Evolutionary conservation across 2,329 filamentous ascomycete species (phyloP), one percentile per base, ranked within the genome.

Genomic region (Neofusicoccum sp.): DNA sequence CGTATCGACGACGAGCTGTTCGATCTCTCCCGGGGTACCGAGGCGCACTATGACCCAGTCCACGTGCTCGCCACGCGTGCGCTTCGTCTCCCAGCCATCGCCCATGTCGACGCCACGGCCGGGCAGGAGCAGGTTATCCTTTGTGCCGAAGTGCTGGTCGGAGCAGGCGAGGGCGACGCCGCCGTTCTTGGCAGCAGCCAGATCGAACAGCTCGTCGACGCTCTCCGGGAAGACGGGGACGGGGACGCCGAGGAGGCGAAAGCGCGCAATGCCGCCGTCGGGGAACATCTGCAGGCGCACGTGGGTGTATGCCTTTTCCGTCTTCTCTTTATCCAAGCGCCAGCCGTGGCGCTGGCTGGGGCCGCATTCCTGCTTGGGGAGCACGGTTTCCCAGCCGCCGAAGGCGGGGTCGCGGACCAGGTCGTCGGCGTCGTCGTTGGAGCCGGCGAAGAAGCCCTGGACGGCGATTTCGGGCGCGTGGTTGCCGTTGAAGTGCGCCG

Each of bases 41-140:
- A 95, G 83, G 49, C 85, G 84, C 65, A 95, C 84, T 66, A 93
- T 86, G n/a, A 86, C 81, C 90, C 91, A 95, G 75, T 95, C 90
- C 20, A 89, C 77, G 73, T 95, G 90, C 73, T 85, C 86, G 54
- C 82, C 86, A 53, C 91, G 80, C 36, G 89, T 91, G 58, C 90
- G 83, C 65, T 88, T 86, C 60, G 90, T 95, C 77, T 95, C 90
- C 90, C 91, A 95, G 6, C 90, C 91, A 72, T 93, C 90, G 54
- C 90, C 89, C 90, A 95, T 95, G 75, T 95, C 89, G 72, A 88
- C 86, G 43, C 90, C 90, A 28, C 90, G 82, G 2, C 89, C 89
- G 0, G 90, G 90, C 3, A 93, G 79, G n/a, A 93, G 82, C 34
- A 93, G 78, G 75, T 93, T 93, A 71, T 90, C 86, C 72, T 89